Conservation (phyloP, 140 eudicot genomes). For the Erigeron philadelphicus region DNA sequence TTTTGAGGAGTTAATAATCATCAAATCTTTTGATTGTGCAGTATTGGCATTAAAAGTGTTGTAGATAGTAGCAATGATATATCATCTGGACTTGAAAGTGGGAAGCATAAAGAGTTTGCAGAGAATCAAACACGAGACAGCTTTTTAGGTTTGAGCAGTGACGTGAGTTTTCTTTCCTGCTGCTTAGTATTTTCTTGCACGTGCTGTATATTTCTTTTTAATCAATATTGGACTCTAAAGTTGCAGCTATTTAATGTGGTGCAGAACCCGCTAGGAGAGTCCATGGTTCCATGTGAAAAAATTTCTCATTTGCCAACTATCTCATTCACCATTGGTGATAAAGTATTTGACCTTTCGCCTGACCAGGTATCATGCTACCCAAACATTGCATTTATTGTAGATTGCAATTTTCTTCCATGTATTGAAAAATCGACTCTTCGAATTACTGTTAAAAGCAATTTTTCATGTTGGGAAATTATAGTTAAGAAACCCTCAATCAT, state of each 20-base stretch:
- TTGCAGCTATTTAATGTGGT: conserved; percentile 50
- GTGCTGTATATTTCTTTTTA: background rate
- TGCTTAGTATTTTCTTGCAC: background rate
- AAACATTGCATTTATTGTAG: too few relatives aligned
- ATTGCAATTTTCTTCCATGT: too few relatives aligned
- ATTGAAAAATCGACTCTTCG: too few relatives aligned
- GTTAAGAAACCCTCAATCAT: too few relatives aligned
- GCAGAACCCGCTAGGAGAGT: background rate
- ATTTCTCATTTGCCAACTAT: conserved; percentile 20
- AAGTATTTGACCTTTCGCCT: conserved; percentile 27
- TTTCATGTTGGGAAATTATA: too few relatives aligned
- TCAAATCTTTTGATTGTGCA: background rate
- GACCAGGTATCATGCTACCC: conserved; percentile 13
- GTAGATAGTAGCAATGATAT: conserved; percentile 33
- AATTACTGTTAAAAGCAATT: too few relatives aligned
- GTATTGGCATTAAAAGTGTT: conserved; percentile 52
- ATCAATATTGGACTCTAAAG: background rate
- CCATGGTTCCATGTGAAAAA: conserved; percentile 17
- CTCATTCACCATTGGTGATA: conserved; percentile 27
- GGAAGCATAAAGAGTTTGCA: conserved; percentile 41
- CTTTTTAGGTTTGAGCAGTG: conserved; percentile 31
- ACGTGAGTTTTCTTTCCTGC: conserved; percentile 20
- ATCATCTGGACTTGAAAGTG: conserved; percentile 32
- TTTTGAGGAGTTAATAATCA: too few relatives aligned
- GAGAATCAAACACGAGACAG: conserved; percentile 46